Percentiles rank a stretch among this genome's conserved stretches.
phyloP scores from a whole-genome alignment of 139 green algal species.

The Nannochloris sp. region DNA sequence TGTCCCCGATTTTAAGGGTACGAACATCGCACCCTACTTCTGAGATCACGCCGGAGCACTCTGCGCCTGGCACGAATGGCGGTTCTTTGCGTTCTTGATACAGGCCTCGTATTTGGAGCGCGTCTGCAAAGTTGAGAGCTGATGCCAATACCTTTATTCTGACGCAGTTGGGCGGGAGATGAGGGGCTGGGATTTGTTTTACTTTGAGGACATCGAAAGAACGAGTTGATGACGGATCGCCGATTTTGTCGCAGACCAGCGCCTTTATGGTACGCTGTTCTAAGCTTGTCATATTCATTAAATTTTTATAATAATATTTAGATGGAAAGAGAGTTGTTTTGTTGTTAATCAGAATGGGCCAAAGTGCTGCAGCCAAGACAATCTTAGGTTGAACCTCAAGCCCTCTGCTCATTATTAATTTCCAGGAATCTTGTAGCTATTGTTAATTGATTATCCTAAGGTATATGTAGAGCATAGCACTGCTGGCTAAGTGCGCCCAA shows the following conservation, averaged over 20 bases:
- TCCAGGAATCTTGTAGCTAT: background rate
- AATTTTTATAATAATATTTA: background rate
- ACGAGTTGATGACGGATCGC: constrained; percentile 23
- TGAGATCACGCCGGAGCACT: constrained; percentile 61
- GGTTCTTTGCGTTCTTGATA: constrained; percentile 56
- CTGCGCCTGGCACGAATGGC: constrained; percentile 77
- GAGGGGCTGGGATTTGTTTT: background rate
- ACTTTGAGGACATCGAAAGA: constrained; percentile 11
- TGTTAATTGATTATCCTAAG: background rate
- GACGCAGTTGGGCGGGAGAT: constrained; percentile 20
- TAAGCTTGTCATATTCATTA: background rate
- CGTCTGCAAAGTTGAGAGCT: constrained; percentile 70
- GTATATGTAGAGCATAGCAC: too few species aligned
- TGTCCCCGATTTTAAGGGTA: constrained; percentile 57
- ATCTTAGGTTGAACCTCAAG: background rate
- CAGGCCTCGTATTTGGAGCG: constrained; percentile 42
- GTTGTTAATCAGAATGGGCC: too few species aligned
- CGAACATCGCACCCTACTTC: constrained; percentile 59
- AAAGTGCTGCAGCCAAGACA: background rate
- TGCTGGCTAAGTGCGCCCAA: too few species aligned
- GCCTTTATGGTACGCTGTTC: constrained; percentile 36
- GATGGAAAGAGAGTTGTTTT: background rate
- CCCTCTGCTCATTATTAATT: background rate
- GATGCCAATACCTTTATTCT: constrained; percentile 38
- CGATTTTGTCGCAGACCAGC: constrained; percentile 47